Evolutionary conservation across 176 grass and related monocot species (phyloP).

Genomic region (Triticum urartu): DNA sequence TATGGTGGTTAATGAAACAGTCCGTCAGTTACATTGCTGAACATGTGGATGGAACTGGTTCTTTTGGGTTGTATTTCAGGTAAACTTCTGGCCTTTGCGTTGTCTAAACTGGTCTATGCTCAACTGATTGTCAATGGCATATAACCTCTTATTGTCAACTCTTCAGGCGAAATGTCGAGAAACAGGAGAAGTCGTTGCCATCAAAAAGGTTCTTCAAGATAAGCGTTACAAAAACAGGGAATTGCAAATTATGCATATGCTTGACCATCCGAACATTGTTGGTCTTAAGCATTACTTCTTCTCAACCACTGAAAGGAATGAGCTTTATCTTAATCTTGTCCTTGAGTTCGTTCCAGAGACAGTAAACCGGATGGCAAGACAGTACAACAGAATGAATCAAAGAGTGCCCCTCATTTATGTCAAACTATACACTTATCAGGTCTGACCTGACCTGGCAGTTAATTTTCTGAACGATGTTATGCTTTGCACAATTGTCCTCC

Average conservation of each 20-base stretch:
- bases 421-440: conserved; percentile 93
- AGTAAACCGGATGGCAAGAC: conserved; percentile 75
- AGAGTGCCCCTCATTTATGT: conserved; percentile 89
- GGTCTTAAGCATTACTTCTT: conserved; percentile 95
- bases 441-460: conserved; percentile 20
- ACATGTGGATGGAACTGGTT: conserved; percentile 95
- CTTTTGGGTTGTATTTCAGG: conserved; percentile 95
- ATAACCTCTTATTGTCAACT: conserved; percentile 27
- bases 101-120: conserved; percentile 2
- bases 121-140: not conserved
- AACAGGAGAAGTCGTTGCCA: conserved; percentile 92
- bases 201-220: conserved; percentile 98
- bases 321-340: conserved; percentile 94
- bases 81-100: conserved; percentile 25
- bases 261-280: conserved; percentile 96
- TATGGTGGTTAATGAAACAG: conserved; percentile 45
- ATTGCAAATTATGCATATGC: conserved; percentile 96
- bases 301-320: conserved; percentile 79
- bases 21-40: conserved; percentile 82
- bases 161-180: conserved; percentile 94
- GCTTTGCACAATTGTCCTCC: not conserved
- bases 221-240: conserved; percentile 98
- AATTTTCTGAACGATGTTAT: not conserved
- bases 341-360: conserved; percentile 94
- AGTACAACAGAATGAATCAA: conserved; percentile 82